Conservation (phyloP, 2,329 filamentous ascomycete genomes). For the Hymenoscyphus scutula region DNA sequence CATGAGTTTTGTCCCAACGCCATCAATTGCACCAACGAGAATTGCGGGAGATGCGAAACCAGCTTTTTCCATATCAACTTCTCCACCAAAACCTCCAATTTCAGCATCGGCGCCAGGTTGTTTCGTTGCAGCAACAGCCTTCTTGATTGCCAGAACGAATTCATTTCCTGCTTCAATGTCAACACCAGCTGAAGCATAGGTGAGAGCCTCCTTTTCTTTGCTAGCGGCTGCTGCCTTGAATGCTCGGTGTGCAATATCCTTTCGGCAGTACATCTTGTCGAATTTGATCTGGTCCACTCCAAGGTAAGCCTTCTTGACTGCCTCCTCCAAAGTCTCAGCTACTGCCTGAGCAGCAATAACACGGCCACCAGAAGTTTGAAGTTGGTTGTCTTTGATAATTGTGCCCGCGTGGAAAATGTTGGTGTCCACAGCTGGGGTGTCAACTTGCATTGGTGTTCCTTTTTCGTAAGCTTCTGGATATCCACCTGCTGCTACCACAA, state of each 20-base stretch:
- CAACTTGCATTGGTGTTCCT: conserved; percentile 60
- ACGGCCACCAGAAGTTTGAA: conserved; percentile 80
- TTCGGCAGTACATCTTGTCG: conserved; percentile 58
- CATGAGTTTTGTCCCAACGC: conserved; percentile 95
- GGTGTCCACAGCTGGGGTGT: conserved; percentile 48
- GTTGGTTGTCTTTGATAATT: conserved; percentile 56
- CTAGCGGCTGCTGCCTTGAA: conserved; percentile 46
- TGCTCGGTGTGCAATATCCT: conserved; percentile 83
- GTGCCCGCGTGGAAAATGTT: conserved; percentile 95
- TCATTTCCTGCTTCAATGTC: conserved; percentile 93
- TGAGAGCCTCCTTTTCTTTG: conserved; percentile 55
- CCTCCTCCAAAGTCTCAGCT: conserved; percentile 71
- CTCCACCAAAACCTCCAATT: conserved; percentile 93
- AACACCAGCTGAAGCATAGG: conserved; percentile 90
- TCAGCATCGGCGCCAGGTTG: conserved; percentile 86
- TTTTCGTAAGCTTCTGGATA: conserved; percentile 87
- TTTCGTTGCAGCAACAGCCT: conserved; percentile 79
- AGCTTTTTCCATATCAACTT: conserved; percentile 73
- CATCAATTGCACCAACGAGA: conserved; percentile 91
- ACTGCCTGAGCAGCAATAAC: conserved; percentile 92
- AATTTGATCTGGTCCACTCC: conserved; percentile 66
- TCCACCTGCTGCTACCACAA: conserved; percentile 89
- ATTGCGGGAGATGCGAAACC: conserved; percentile 74
- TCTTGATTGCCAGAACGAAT: conserved; percentile 89
- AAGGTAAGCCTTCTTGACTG: conserved; percentile 82